These are phyloP conservation scores for Melanopsichium pennsylvanicum DNA, from an alignment of 1,284 basidiomycete species.

Conservation along the genomic window DNA sequence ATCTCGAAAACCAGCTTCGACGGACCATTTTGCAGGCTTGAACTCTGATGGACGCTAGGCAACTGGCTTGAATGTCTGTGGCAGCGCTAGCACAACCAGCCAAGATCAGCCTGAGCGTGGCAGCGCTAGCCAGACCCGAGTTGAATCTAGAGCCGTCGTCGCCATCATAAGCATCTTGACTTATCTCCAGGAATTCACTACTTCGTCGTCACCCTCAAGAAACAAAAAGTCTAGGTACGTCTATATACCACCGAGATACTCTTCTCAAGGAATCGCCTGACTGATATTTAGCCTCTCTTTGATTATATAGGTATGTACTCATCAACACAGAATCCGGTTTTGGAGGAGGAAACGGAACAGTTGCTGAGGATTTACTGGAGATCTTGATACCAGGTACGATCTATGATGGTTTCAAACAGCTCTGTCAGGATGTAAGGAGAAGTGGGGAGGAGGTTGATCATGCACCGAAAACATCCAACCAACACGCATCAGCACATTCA, in stretches of 20 bases:
- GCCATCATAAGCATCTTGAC: slow-evolving; percentile 30
- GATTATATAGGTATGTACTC: slow-evolving; percentile 26
- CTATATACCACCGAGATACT: no score
- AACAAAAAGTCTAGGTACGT: slow-evolving; percentile 46
- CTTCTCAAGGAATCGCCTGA: background rate
- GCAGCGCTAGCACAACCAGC: no score
- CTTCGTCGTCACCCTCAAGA: slow-evolving; percentile 46
- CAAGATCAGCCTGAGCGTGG: no score
- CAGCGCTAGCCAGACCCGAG: background rate
- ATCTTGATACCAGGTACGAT: slow-evolving; percentile 22
- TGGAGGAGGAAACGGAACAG: slow-evolving; percentile 19
- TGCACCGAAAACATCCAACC: slow-evolving; percentile 9
- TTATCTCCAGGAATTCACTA: slow-evolving; percentile 35
- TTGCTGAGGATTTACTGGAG: slow-evolving; percentile 8
- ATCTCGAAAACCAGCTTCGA: no score
- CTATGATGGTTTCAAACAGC: slow-evolving; percentile 4
- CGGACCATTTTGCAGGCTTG: no score
- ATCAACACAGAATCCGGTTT: slow-evolving; percentile 6
- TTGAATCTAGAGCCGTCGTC: slow-evolving; percentile 19
- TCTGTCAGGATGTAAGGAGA: background rate
- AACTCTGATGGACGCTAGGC: no score
- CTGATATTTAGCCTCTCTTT: slow-evolving; percentile 4
- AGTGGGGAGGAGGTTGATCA: slow-evolving; percentile 31
- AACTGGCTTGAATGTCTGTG: no score
- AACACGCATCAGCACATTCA: background rate